phyloP scores from a whole-genome alignment of 1,284 basidiomycete species.

The Puccinia hordei region DNA sequence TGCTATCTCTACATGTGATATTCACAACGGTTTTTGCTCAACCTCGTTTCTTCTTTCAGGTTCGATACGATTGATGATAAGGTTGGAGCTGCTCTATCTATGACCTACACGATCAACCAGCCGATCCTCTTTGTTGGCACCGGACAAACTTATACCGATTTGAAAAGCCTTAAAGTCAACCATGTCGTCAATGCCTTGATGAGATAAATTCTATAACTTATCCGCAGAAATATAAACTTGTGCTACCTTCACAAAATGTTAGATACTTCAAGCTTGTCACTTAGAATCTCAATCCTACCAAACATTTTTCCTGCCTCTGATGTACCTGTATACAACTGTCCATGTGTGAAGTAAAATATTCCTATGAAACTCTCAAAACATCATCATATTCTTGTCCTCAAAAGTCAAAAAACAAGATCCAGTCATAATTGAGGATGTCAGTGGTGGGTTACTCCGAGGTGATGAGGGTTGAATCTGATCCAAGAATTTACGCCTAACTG shows the following conservation, averaged over 20 bases:
- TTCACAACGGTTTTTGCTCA: background rate
- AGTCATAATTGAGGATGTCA: too few species aligned
- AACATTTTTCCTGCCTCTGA: background rate
- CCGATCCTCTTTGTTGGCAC: constrained; percentile 95
- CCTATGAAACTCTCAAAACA: too few species aligned
- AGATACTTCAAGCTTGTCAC: background rate
- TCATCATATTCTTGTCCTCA: too few species aligned
- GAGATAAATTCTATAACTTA: constrained; percentile 60
- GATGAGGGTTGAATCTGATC: too few species aligned
- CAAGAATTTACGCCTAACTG: too few species aligned
- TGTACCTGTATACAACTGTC: background rate
- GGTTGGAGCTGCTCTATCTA: constrained; percentile 91
- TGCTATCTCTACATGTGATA: background rate
- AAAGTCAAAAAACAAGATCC: too few species aligned
- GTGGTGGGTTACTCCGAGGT: too few species aligned
- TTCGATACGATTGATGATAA: constrained; percentile 96
- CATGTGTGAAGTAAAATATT: background rate
- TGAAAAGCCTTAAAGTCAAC: constrained; percentile 81
- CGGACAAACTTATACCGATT: constrained; percentile 83
- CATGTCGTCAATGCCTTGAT: constrained; percentile 90
- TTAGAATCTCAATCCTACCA: background rate
- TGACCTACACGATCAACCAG: constrained; percentile 96
- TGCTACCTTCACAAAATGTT: background rate
- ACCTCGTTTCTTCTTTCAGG: constrained; percentile 33
- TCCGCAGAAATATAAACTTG: background rate